Base-by-base conservation (phyloP, 164 flowering plant species). In the Litsea cubeba region DNA sequence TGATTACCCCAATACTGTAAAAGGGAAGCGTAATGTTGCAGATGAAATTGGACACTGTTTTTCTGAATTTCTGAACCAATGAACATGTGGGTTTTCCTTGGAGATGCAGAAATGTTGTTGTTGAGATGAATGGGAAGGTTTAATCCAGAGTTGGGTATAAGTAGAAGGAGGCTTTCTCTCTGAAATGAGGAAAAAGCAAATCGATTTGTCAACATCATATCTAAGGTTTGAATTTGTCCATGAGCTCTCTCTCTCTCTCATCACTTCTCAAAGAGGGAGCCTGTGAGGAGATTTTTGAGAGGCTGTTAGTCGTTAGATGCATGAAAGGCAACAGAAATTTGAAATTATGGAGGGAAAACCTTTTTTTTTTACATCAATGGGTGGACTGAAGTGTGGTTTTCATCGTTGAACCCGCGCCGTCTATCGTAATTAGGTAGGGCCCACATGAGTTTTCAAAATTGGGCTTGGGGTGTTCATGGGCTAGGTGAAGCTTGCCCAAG, bases 21-120 rank as follows among this genome's bases (percentile, higher is more conserved):
- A 50, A 76, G 74, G 23, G 65, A 76, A 64, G 50, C 70, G 32
- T 66, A 70, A 46, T 26, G 35, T 40, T 74, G 76, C 40, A 57
- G 18, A 40, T 22, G 50, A 32, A 60, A 60, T 15, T 62, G 54
- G 30, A 12, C 12, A 3, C 51, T 1, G n/a, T n/a, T 3, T 22
- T 72, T 17, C 7, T 26, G 28, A 0, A 17, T 32, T 35, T 58
- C 32, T 0, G 67, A 62, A 46, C 8, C 17, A 30, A 30, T 15
- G 46, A 22, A 8, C 23, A 18, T 15, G 8, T 30, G 40, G 69
- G 69, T 15, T 30, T 30, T 28, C 32, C 14, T 28, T 26, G 69
- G 49, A 18, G n/a, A 30, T 66, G 40, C 50, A 32, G 62, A 62
- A 10, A 60, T 60, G 49, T 10, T 28, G 23, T n/a, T 58, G 46